Evolutionary conservation across 352 stramenopile genomes (phyloP), one percentile per base, ranked within the genome.

Genomic region (Pythium insidiosum): DNA sequence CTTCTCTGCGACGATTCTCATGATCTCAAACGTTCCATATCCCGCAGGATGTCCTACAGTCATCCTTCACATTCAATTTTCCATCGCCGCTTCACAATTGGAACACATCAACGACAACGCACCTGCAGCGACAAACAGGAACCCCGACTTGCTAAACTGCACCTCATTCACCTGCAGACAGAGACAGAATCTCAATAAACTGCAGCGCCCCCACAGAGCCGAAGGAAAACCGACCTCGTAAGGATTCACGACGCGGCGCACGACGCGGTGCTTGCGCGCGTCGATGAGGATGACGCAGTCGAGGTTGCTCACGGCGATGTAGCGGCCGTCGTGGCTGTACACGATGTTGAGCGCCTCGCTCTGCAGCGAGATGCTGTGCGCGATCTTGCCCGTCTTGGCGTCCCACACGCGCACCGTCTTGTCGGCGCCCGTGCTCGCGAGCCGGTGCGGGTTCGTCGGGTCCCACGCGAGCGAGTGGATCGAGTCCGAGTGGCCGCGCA

Each of bases 321-420:
- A 90, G 56, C 88, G 88, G 44, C 68, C 75, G 40, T 92, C 80
- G 38, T 73, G 63, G 48, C 68, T 88, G 57, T 88, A 92, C 4
- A 81, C 71, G 29, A 92, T 73, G 50, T 88, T 90, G 19, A 88
- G 56, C 41, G 73, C 71, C 29, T 88, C 73, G 54, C 58, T 79
- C 53, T 75, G 72, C 11, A 90, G 57, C 40, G 77, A 84, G 29
- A 90, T 76, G 45, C 68, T 88, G 51, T 87, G 69, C 49, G 70
- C 54, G 46, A 88, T 85, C 48, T 83, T 83, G 52, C 75, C 67
- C 20, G 60, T 80, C 63, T 89, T 93, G 54, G 64, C 49, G 59
- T 93, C 75, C 80, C 80, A 93, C 30, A 90, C 68, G 50, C 80
- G 80, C 47, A 93, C 78, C 1, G 75, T 88, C 65, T 89, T 89